Conservation (phyloP, 2,329 filamentous ascomycete species). For the Moelleriella libera region DNA sequence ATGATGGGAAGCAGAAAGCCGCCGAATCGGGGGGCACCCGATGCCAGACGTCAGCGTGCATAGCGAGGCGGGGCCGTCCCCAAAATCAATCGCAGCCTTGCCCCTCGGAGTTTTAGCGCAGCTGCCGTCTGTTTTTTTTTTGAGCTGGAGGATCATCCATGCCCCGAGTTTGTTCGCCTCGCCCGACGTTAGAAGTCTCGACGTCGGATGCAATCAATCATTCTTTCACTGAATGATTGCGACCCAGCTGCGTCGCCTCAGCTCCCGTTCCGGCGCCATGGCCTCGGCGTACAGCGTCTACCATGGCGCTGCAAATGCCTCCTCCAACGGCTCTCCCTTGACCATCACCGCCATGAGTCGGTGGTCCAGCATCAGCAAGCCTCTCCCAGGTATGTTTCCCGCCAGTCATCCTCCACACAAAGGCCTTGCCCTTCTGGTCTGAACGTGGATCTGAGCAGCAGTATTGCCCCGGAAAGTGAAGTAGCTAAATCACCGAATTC, state of each 20-base stretch:
- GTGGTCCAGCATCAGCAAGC: constrained; percentile 68
- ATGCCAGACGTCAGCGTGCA: neutral
- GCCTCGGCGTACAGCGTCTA: constrained; percentile 23
- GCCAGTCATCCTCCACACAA: too few relatives aligned
- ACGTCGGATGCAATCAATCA: constrained; percentile 1
- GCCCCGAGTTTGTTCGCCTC: neutral
- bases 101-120: too few relatives aligned
- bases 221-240: constrained; percentile 11
- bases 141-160: too few relatives aligned
- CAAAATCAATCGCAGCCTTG: neutral
- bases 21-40: too few relatives aligned
- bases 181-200: neutral
- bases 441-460: too few relatives aligned
- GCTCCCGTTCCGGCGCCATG: constrained; percentile 18
- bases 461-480: neutral
- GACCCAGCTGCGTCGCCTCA: constrained; percentile 9
- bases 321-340: constrained; percentile 14
- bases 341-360: constrained; percentile 66
- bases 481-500: neutral
- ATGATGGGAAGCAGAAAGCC: too few relatives aligned
- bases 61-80: neutral
- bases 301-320: constrained; percentile 14
- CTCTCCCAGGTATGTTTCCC: constrained; percentile 46
- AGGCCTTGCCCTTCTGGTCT: too few relatives aligned
- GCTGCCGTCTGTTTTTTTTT: too few relatives aligned